A percentile compares a stretch with the other conserved stretches of the same genome.
Conservation (phyloP, 257 asterid genomes). For the Gentiana dahurica region DNA sequence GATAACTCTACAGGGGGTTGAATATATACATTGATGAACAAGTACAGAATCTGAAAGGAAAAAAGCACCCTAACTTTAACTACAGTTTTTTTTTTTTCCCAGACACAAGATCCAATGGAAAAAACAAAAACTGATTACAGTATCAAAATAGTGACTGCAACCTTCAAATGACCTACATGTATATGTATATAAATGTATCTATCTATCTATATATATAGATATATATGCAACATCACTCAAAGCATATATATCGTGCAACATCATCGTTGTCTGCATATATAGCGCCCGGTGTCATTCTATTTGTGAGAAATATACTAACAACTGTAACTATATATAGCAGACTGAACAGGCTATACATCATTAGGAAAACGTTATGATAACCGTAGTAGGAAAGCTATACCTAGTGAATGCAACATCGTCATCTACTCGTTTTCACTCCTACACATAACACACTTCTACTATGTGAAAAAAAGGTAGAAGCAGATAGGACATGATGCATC, state of each 20-base stretch:
- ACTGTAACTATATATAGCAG: background rate
- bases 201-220: too few species aligned
- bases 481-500: too few species aligned
- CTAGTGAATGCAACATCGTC: too few species aligned
- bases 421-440: too few species aligned
- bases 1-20: background rate
- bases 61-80: conserved; percentile 1
- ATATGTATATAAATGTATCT: conserved; percentile 11
- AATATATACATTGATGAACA: background rate
- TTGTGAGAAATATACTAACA: background rate
- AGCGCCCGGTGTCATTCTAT: conserved; percentile 4
- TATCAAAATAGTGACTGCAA: conserved; percentile 13
- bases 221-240: too few species aligned
- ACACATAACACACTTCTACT: too few species aligned
- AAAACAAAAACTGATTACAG: conserved; percentile 15
- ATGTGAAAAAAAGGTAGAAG: too few species aligned
- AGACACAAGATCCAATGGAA: conserved; percentile 14
- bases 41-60: background rate
- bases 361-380: too few species aligned
- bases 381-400: too few species aligned
- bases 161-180: conserved; percentile 13
- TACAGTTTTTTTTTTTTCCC: conserved; percentile 22
- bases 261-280: conserved; percentile 17
- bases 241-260: conserved; percentile 18
- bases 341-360: conserved; percentile 44